Evolutionary conservation across 139 green algal species (phyloP).

Genomic region (Chlamydomonas sp.): DNA sequence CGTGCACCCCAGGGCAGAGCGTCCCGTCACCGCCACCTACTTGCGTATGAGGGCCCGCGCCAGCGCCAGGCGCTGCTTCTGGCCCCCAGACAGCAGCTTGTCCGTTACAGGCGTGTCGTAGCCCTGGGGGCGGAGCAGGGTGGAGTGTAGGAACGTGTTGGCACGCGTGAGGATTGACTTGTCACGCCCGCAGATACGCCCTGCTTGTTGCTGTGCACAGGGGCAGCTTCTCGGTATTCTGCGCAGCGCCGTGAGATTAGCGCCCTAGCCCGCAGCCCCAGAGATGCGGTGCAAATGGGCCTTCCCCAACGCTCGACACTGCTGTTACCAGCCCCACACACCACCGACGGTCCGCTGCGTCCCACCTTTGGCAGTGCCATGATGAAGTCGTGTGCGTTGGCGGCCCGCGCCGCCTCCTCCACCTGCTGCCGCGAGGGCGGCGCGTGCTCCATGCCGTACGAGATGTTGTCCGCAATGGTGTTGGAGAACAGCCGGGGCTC

Average conservation of each 20-base stretch:
- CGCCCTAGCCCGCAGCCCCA: too few species aligned
- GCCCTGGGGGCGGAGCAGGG: background rate
- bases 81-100: constrained; percentile 77
- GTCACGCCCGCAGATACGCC: too few species aligned
- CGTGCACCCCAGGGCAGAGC: constrained; percentile 2
- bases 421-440: constrained; percentile 61
- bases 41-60: constrained; percentile 65
- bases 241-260: too few species aligned
- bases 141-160: background rate
- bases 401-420: constrained; percentile 70
- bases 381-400: constrained; percentile 95
- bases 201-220: too few species aligned
- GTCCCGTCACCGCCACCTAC: constrained; percentile 63
- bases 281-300: too few species aligned
- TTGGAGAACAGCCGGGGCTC: constrained; percentile 77
- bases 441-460: constrained; percentile 60
- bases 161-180: background rate
- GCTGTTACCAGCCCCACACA: too few species aligned
- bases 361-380: constrained; percentile 67
- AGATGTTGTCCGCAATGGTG: constrained; percentile 80
- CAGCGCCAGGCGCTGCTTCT: constrained; percentile 74
- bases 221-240: too few species aligned
- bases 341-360: too few species aligned
- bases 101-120: constrained; percentile 37
- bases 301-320: too few species aligned